phyloP scores from a whole-genome alignment of 768 basidiomycete species.

The Botryobasidium botryosum region DNA sequence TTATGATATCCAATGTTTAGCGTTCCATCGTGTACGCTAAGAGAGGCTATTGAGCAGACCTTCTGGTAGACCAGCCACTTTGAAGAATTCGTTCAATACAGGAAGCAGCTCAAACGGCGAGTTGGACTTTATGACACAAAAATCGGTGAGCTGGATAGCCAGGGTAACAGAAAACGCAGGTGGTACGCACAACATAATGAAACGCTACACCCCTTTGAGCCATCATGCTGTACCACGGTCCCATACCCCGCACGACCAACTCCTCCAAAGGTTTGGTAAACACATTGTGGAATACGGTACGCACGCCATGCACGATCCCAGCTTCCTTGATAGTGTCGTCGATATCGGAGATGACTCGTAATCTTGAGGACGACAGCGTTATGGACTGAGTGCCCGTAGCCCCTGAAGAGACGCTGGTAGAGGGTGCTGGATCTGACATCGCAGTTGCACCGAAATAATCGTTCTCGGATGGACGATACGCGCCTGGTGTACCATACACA shows the following conservation, averaged over 20 bases:
- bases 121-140: slow-evolving; percentile 47
- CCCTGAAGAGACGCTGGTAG: neutral
- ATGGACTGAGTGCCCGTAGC: slow-evolving; percentile 11
- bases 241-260: slow-evolving; percentile 66
- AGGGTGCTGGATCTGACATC: neutral
- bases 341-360: slow-evolving; percentile 82
- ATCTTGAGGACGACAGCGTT: slow-evolving; percentile 38
- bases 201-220: slow-evolving; percentile 44
- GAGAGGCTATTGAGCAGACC: slow-evolving; percentile 23
- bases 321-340: slow-evolving; percentile 85
- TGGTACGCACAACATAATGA: slow-evolving; percentile 66
- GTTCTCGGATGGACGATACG: neutral
- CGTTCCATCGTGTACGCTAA: neutral
- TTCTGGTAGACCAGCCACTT: slow-evolving; percentile 46
- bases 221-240: slow-evolving; percentile 21
- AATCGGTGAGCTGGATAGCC: slow-evolving; percentile 11
- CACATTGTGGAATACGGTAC: slow-evolving; percentile 75
- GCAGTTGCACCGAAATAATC: neutral
- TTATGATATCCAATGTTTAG: slow-evolving; percentile 4
- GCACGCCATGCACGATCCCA: slow-evolving; percentile 59
- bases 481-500: neutral
- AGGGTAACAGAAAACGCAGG: neutral
- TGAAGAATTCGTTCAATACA: slow-evolving; percentile 58
- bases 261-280: slow-evolving; percentile 77
- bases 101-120: slow-evolving; percentile 74